Evolutionary conservation across 345 rosid species (phyloP).

Genomic region (Anacardium occidentale): DNA sequence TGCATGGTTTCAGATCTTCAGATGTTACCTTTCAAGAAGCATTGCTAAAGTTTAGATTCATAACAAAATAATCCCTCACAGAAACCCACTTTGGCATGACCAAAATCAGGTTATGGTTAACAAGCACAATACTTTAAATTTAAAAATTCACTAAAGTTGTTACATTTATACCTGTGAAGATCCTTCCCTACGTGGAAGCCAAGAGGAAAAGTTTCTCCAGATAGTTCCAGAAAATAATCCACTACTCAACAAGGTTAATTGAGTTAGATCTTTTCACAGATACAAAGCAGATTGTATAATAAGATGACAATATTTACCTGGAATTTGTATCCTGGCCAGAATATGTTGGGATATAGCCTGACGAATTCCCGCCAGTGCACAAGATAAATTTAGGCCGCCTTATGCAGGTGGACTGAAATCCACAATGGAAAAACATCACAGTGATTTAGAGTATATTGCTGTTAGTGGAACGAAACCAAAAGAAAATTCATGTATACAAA

Average conservation of each 20-base stretch:
- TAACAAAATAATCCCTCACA: background rate
- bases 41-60: background rate
- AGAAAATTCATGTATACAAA: background rate
- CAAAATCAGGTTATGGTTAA: background rate
- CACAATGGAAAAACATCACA: constrained; percentile 16
- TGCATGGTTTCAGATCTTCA: background rate
- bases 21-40: background rate
- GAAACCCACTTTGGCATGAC: background rate
- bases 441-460: background rate
- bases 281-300: constrained; percentile 6
- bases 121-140: background rate
- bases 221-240: constrained; percentile 72
- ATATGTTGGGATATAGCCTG: constrained; percentile 68
- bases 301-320: constrained; percentile 41
- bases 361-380: constrained; percentile 80
- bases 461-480: constrained; percentile 16
- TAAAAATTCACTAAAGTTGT: constrained; percentile 10
- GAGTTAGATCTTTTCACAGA: constrained; percentile 7
- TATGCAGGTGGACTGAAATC: constrained; percentile 65
- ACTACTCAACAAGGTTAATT: constrained; percentile 37
- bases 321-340: constrained; percentile 55
- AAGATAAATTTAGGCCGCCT: constrained; percentile 85
- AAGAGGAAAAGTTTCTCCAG: constrained; percentile 82
- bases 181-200: constrained; percentile 80
- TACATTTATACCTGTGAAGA: constrained; percentile 53